Evolutionary conservation across 805 yeast species (phyloP), one percentile per base, ranked within the genome.

Genomic region (Barnettozyma wickerhamii): DNA sequence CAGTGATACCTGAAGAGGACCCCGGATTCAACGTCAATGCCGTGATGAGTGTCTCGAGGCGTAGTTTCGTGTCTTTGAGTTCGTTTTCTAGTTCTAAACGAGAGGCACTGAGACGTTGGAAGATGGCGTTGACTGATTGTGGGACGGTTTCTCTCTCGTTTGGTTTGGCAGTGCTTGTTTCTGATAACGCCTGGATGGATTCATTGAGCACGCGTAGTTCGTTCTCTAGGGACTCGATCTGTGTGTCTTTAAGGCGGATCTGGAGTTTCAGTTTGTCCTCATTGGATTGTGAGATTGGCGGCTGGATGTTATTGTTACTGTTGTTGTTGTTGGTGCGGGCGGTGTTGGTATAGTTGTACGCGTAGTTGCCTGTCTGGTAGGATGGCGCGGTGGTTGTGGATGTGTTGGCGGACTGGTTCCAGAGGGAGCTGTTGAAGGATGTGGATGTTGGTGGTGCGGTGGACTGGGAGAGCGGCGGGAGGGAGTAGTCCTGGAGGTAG

Each of bases 11-110:
- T 38, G n/a, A n/a, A n/a, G n/a, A n/a, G n/a, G 71, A 73, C 10
- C 64, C 56, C 5, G 82, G 81, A 45, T 72, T 72, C 38, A 75
- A 50, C 2, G 79, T 66, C 19, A 76, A 58, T 0, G 83, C 80
- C 1, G 84, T 74, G 19, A 76, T 50, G 10, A 84, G 50, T 19
- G 84, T 70, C 52, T 86, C 95, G 35, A 86, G 63, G 49, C 83
- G 68, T 13, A 64, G 49, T 47, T 81, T 82, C 1, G 87, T 76
- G 17, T 79, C 84, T 19, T 71, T 69, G 41, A 81, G 64, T 50
- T 84, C 87, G 14, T 63, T 55, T 26, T 61, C 60, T 38, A 72
- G 67, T 20, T 72, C 69, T 29, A 68, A 64, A 42, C 81, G 65
- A 10, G 75, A 65, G 20, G 62, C 60, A 2, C 78, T 64, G 48